Conservation (phyloP, 2,329 filamentous ascomycete genomes). For the Simplicillium aogashimaense region DNA sequence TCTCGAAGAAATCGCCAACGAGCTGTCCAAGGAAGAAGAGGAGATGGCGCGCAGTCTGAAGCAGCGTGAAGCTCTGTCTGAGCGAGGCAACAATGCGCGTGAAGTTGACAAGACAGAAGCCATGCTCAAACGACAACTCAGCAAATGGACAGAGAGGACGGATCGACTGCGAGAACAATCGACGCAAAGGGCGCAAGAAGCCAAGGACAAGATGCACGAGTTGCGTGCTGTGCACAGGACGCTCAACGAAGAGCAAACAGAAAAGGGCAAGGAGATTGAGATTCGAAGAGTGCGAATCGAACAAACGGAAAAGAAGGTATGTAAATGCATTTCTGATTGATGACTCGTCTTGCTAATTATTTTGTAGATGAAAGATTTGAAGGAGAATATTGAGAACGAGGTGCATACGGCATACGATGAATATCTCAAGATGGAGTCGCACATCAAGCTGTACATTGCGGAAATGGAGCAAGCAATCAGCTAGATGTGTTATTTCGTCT, state of each 20-base stretch:
- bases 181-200: constrained; percentile 68
- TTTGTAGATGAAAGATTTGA: constrained; percentile 84
- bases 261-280: constrained; percentile 89
- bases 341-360: constrained; percentile 11
- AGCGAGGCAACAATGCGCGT: constrained; percentile 78
- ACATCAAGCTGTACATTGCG: constrained; percentile 94
- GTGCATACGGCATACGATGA: constrained; percentile 84
- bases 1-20: constrained; percentile 75
- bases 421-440: constrained; percentile 94
- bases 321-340: constrained; percentile 11
- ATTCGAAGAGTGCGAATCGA: constrained; percentile 86
- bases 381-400: constrained; percentile 94
- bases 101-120: constrained; percentile 86
- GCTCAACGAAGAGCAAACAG: constrained; percentile 73
- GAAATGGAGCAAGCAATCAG: constrained; percentile 91
- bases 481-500: constrained; percentile 6
- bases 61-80: constrained; percentile 79
- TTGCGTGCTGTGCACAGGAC: constrained; percentile 69
- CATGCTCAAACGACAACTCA: constrained; percentile 72
- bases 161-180: constrained; percentile 74
- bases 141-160: constrained; percentile 79
- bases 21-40: constrained; percentile 84
- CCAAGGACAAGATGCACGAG: constrained; percentile 85
- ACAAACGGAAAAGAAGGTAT: constrained; percentile 96
- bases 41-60: constrained; percentile 70